Evolutionary conservation across 169 alveolate genomes (phyloP), one percentile per base, ranked within the genome.

Genomic region (Eimeria falciformis): DNA sequence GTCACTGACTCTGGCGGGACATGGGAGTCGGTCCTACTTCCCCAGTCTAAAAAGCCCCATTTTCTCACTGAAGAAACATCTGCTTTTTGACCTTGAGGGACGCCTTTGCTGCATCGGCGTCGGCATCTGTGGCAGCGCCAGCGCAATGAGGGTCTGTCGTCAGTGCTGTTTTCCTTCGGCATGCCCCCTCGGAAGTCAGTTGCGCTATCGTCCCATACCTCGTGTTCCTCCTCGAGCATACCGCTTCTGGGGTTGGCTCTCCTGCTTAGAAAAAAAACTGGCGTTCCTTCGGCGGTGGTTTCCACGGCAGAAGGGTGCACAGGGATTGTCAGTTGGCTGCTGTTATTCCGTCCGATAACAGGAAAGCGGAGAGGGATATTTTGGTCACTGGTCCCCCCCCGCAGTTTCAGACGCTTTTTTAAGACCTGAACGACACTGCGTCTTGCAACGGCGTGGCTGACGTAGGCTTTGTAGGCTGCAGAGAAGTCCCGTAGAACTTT

Each of bases 401-500:
- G 90, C 40, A 56, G 50, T 45, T 55, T 55, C n/a, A 53, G 45
- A 21, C 45, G 53, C 3, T 81, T 65, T n/a, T 68, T 55, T 29
- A 81, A 21, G 4, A 75, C 90, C 40, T 55, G 90, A 17, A 81
- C 90, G 58, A 56, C 90, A 14, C 77, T 81, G 58, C 75, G 90
- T 40, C 37, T 81, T 46, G 73, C 58, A 6, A 77, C 56, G 11
- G 90, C 90, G 25, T 81, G 90, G 78, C 45, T 23, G 21, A 81
- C 71, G 27, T 81, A 81, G 14, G 90, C 90, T 17, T 81, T 81
- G 58, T 81, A 81, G 18, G 90, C 73, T 6, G 90, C 90, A 4
- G 90, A 56, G n/a, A 81, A 81, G 45, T 56, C 33, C 12, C 47
- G 77, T 0, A 81, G 62, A 27, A 81, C 78, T 7, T 33, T 58